Conservation (phyloP, 495 filamentous ascomycete species). For the Achaetomiella virescens region DNA sequence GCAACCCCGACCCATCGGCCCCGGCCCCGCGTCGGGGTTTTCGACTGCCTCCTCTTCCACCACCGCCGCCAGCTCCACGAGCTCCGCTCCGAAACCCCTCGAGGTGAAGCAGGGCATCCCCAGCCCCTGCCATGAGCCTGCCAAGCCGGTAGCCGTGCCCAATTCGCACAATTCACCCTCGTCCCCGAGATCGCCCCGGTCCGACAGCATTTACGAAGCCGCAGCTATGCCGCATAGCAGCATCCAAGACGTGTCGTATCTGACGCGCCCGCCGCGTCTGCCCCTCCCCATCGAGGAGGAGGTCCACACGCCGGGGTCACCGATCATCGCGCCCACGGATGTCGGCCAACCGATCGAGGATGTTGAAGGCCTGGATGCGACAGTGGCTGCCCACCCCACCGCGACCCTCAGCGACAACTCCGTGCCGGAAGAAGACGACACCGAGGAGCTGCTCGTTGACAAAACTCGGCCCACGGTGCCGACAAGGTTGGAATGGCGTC, state of each 20-base stretch:
- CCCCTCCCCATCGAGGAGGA: constrained; percentile 90
- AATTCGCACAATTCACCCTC: constrained; percentile 30
- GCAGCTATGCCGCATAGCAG: constrained; percentile 36
- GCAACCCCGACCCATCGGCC: constrained; percentile 18
- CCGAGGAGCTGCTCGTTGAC: constrained; percentile 67
- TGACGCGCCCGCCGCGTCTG: constrained; percentile 74
- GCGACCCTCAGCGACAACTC: constrained; percentile 59
- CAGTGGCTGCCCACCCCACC: constrained; percentile 45
- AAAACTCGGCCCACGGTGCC: constrained; percentile 62
- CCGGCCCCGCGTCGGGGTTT: constrained; percentile 33
- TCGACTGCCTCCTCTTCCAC: constrained; percentile 32
- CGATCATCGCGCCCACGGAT: constrained; percentile 65
- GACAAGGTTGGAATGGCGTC: constrained; percentile 75
- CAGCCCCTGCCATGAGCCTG: constrained; percentile 21
- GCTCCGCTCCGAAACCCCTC: constrained; percentile 28
- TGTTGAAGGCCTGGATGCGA: constrained; percentile 36
- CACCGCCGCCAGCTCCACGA: constrained; percentile 25
- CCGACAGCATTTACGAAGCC: constrained; percentile 34
- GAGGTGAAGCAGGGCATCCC: constrained; percentile 26
- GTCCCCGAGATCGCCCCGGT: constrained; percentile 28
- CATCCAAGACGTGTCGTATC: constrained; percentile 51
- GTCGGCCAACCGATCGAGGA: constrained; percentile 46
- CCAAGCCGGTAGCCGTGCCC: constrained; percentile 50
- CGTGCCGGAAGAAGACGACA: constrained; percentile 73
- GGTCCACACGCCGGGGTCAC: constrained; percentile 76